Percentiles rank a stretch among this genome's conserved stretches.
Evolutionary conservation across 176 grass and related monocot species (phyloP).

Genomic region (Elymus sibiricus): DNA sequence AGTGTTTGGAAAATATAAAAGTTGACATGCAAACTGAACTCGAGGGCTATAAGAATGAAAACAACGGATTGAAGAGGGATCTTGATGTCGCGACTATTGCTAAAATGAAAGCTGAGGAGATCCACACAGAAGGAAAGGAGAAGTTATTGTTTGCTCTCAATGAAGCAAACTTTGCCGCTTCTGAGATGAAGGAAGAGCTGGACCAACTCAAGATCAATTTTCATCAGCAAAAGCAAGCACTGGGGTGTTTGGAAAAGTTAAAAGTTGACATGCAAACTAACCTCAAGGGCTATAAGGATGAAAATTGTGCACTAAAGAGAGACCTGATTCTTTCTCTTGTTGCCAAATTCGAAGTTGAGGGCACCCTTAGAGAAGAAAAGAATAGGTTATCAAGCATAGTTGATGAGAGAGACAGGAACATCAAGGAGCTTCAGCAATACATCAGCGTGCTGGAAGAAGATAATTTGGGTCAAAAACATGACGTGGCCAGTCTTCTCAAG

Average conservation of each 20-base stretch:
- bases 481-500: conserved; percentile 37
- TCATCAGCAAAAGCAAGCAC: conserved; percentile 33
- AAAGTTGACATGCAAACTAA: conserved; percentile 41
- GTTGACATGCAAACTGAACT: conserved; percentile 37
- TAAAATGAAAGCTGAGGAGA: conserved; percentile 40
- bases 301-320: conserved; percentile 31
- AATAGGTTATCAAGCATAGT: conserved; percentile 35
- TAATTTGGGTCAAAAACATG: conserved; percentile 38
- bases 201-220: conserved; percentile 16
- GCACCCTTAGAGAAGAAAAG: conserved; percentile 41
- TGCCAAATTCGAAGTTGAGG: conserved; percentile 37
- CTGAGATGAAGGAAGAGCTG: conserved; percentile 42
- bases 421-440: conserved; percentile 47
- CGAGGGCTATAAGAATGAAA: conserved; percentile 38
- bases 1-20: conserved; percentile 39
- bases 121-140: conserved; percentile 43
- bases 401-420: conserved; percentile 37
- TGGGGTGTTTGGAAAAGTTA: conserved; percentile 36
- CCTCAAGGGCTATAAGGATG: conserved; percentile 34
- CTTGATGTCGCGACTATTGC: conserved; percentile 41
- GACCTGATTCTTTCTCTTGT: conserved; percentile 39
- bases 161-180: conserved; percentile 40
- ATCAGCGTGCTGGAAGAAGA: conserved; percentile 48
- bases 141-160: conserved; percentile 26
- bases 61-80: conserved; percentile 24